phyloP scores from a whole-genome alignment of 306 rosid genomes.

The Prunus padus region DNA sequence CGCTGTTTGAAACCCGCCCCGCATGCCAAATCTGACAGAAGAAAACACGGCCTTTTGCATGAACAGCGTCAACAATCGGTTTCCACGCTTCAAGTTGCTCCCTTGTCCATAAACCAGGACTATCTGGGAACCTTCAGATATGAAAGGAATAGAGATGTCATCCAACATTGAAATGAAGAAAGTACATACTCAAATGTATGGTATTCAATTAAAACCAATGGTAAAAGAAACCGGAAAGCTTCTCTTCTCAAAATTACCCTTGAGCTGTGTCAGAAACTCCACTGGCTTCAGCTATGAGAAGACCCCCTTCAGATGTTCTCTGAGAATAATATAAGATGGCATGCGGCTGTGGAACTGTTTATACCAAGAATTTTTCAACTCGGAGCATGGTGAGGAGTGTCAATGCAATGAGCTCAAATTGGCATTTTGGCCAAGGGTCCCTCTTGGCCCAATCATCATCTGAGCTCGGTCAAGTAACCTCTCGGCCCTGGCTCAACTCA shows the following conservation, averaged over 20 bases:
- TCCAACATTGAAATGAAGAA: not conserved
- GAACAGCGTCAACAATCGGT: constrained; percentile 51
- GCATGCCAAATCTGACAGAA: constrained; percentile 48
- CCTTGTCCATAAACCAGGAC: constrained; percentile 52
- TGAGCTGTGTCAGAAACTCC: constrained; percentile 46
- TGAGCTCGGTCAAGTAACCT: too few relatives aligned
- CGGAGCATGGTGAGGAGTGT: too few relatives aligned
- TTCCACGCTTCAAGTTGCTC: constrained; percentile 58
- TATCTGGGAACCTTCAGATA: constrained; percentile 27
- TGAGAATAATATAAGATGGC: constrained; percentile 44
- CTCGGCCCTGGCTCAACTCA: too few relatives aligned
- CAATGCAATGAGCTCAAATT: too few relatives aligned
- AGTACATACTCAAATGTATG: not conserved
- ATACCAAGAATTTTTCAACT: too few relatives aligned
- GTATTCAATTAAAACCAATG: not conserved
- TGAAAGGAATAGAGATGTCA: not conserved
- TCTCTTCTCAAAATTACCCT: constrained; percentile 34
- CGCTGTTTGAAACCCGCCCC: constrained; percentile 40
- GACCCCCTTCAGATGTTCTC: not conserved
- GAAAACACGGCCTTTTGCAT: constrained; percentile 44
- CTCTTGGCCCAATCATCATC: too few relatives aligned
- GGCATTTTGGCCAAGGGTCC: too few relatives aligned
- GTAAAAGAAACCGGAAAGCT: not conserved
- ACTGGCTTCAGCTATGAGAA: constrained; percentile 35
- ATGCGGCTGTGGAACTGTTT: constrained; percentile 33